Percentiles rank a stretch among this genome's conserved stretches.
Conservation (phyloP, 2,329 filamentous ascomycete species). For the Trichoderma sp. region DNA sequence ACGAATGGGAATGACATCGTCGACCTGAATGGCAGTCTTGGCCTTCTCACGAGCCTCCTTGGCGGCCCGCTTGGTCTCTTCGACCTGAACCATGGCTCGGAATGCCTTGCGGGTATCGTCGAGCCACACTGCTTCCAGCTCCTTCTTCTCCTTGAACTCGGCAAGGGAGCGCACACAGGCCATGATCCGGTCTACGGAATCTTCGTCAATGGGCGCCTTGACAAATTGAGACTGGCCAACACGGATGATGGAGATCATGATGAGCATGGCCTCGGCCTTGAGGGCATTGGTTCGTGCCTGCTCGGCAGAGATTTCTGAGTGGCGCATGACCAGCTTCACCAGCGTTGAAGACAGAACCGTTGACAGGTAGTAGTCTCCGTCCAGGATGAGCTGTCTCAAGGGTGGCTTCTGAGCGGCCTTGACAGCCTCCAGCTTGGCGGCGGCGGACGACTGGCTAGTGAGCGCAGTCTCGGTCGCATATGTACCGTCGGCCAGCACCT, state of each 20-base stretch:
- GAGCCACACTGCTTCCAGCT: constrained; percentile 87
- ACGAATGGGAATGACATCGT: constrained; percentile 89
- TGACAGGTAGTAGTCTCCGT: constrained; percentile 94
- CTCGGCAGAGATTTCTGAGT: constrained; percentile 88
- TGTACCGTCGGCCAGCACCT: constrained; percentile 92
- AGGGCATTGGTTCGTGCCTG: constrained; percentile 86
- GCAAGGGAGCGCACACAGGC: constrained; percentile 89
- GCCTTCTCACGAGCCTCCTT: constrained; percentile 91
- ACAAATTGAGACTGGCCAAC: constrained; percentile 99
- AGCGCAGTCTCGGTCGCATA: constrained; percentile 96
- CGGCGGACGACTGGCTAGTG: constrained; percentile 85
- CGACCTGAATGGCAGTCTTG: constrained; percentile 90
- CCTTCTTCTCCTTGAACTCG: constrained; percentile 85
- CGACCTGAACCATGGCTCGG: constrained; percentile 92
- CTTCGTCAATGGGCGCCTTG: constrained; percentile 94
- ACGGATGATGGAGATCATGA: constrained; percentile 98
- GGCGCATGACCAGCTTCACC: constrained; percentile 96
- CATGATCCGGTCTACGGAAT: constrained; percentile 98
- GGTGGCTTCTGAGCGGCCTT: constrained; percentile 97
- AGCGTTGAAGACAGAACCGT: constrained; percentile 94
- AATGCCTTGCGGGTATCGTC: constrained; percentile 95
- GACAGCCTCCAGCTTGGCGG: constrained; percentile 90
- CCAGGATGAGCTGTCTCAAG: constrained; percentile 87
- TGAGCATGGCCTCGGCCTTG: constrained; percentile 95
- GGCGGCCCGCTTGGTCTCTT: constrained; percentile 96